phyloP scores from a whole-genome alignment of 768 basidiomycete species.

The Porphyrellus cyaneotinctus region DNA sequence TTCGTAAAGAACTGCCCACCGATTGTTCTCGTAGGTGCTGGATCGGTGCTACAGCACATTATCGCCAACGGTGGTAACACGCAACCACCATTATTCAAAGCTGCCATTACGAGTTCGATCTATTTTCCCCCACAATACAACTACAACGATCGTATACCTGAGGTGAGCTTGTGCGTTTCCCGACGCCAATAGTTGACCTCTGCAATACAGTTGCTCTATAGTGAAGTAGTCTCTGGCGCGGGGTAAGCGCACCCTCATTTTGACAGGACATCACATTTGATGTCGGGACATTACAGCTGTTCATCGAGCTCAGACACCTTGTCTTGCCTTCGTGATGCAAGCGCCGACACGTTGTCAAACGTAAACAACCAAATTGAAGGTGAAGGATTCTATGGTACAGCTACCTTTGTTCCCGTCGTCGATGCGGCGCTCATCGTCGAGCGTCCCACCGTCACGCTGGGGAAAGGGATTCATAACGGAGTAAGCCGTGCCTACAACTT shows the following conservation, averaged over 20 bases:
- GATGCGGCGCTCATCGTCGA: constrained; percentile 35
- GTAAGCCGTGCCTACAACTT: constrained; percentile 15
- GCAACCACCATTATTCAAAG: constrained; percentile 40
- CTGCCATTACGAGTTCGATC: constrained; percentile 42
- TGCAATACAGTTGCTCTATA: constrained; percentile 29
- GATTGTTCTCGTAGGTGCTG: constrained; percentile 33
- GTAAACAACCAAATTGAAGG: constrained; percentile 26
- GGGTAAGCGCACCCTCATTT: constrained; percentile 27
- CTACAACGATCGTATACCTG: constrained; percentile 37
- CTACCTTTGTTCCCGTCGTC: constrained; percentile 34
- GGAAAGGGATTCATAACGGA: constrained; percentile 29
- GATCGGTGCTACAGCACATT: constrained; percentile 50
- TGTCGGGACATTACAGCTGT: constrained; percentile 31
- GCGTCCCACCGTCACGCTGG: constrained; percentile 29
- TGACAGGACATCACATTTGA: neutral
- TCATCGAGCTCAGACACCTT: constrained; percentile 29
- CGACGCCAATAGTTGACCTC: constrained; percentile 8
- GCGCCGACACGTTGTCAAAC: constrained; percentile 20
- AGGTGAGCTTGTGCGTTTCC: constrained; percentile 26
- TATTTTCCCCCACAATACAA: constrained; percentile 45
- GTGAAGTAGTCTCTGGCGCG: constrained; percentile 34
- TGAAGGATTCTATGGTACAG: constrained; percentile 31
- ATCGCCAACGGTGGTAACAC: constrained; percentile 45
- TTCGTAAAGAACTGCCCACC: neutral
- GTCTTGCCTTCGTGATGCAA: constrained; percentile 36